Conservation (phyloP, 768 basidiomycete genomes). For the Naematelia aurantialba region DNA sequence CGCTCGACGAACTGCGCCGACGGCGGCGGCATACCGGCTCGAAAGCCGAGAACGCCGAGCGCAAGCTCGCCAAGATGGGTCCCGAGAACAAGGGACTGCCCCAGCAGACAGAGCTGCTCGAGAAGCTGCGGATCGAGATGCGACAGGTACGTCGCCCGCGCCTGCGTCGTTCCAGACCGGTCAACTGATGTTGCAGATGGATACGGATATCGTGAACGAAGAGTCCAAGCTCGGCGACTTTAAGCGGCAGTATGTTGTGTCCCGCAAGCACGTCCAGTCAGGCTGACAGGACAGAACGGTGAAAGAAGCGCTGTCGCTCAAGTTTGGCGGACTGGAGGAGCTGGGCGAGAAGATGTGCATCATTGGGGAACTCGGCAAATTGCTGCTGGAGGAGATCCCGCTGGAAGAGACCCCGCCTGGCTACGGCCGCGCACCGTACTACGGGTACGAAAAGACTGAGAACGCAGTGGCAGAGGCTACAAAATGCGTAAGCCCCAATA, state of each 20-base stretch:
- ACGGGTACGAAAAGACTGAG: conserved; percentile 61
- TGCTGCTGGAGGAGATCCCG: conserved; percentile 66
- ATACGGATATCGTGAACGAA: conserved; percentile 76
- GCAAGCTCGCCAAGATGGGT: conserved; percentile 83
- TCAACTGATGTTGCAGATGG: conserved; percentile 53
- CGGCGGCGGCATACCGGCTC: conserved; percentile 63
- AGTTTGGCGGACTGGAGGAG: conserved; percentile 82
- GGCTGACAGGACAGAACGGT: conserved; percentile 52
- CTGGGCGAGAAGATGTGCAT: conserved; percentile 75
- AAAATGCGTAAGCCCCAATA: conserved; percentile 49
- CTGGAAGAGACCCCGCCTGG: conserved; percentile 78
- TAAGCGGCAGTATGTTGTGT: conserved; percentile 58
- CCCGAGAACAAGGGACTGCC: conserved; percentile 79
- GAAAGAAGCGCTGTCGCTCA: conserved; percentile 69
- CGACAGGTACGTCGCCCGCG: conserved; percentile 16
- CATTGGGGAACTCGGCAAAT: conserved; percentile 57
- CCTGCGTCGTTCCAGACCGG: neutral
- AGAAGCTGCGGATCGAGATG: conserved; percentile 71
- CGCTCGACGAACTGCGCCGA: conserved; percentile 69
- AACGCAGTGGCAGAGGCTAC: conserved; percentile 62
- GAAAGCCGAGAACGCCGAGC: conserved; percentile 79
- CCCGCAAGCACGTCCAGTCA: neutral
- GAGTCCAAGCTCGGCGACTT: conserved; percentile 78
- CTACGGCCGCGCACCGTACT: conserved; percentile 67
- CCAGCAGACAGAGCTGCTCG: conserved; percentile 68